Conservation (phyloP, 352 stramenopile species). For the Pythium volutum region DNA sequence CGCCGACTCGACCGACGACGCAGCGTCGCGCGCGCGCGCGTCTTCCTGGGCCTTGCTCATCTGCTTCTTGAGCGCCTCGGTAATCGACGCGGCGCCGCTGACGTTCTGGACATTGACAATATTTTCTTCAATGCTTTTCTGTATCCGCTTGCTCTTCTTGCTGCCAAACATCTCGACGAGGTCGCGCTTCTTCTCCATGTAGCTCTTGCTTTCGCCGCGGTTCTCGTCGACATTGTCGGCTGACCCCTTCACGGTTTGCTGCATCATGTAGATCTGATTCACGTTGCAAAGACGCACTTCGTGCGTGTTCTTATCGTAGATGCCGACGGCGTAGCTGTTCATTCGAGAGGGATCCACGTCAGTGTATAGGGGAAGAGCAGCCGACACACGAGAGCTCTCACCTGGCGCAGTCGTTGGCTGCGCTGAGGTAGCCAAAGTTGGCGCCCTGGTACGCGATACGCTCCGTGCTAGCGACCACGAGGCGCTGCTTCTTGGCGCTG, state of each 20-base stretch:
- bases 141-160: conserved; percentile 85
- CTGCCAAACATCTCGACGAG: conserved; percentile 77
- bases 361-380: neutral
- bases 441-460: conserved; percentile 82
- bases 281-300: conserved; percentile 79
- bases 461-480: conserved; percentile 73
- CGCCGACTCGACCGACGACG: conserved; percentile 50
- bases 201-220: conserved; percentile 52
- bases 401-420: conserved; percentile 64
- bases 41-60: conserved; percentile 54
- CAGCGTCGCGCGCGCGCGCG: conserved; percentile 46
- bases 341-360: neutral
- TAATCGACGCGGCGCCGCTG: conserved; percentile 59
- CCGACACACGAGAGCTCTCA: neutral
- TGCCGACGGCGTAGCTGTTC: conserved; percentile 60
- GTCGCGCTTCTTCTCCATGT: conserved; percentile 64
- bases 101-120: conserved; percentile 77
- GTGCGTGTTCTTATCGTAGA: conserved; percentile 74
- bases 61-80: conserved; percentile 75
- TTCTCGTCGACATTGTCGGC: conserved; percentile 70
- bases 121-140: conserved; percentile 81
- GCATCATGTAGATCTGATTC: conserved; percentile 83
- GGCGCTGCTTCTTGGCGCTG: conserved; percentile 69
- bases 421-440: conserved; percentile 81
- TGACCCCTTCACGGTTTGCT: conserved; percentile 72